Base-by-base conservation (phyloP, 257 asterid species). In the Solanum sejunctum region DNA sequence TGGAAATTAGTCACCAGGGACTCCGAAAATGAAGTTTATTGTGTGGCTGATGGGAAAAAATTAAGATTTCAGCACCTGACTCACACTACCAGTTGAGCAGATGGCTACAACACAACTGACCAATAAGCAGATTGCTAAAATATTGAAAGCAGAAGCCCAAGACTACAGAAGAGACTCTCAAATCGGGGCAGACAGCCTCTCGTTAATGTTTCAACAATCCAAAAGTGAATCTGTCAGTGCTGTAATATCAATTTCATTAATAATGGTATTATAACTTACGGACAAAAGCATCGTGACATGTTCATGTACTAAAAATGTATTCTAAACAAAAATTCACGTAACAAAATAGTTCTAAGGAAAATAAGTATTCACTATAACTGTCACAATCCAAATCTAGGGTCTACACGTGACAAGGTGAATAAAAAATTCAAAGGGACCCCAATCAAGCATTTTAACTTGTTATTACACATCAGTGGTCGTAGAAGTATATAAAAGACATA, bases 111-210 rank as follows among this genome's bases (percentile, higher is more conserved):
- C 67, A 20, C 87, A 92, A 9, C 88, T 93, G 84, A 91, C 95
- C 0, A 89, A 90, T 32, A 84, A 82, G 73, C 90, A 92, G 88
- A 90, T 85, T 73, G 93, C 91, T 3, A 83, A 84, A 63, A 36
- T 92, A 71, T 83, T 91, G 95, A 94, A 90, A 89, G 85, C 89
- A 87, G 84, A 90, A 86, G 79, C 89, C 63, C 57, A n/a, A 80
- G 87, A 87, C 71, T 23, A 94, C 84, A 79, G 93, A 93, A 85
- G 90, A 90, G 85, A 91, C 92, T 82, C 92, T 84, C 89, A 77
- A 75, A 28, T 86, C 79, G 45, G 90, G 54, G 87, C 88, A 8
- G 88, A 80, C 28, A 88, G 1, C 39, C 39, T 36, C 39, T 36
- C 39, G 39, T 36, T 36, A 36, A 36, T 1, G 39, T 36, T 36